Evolutionary conservation across 2,329 filamentous ascomycete species (phyloP).

Genomic region (Fusarium sulawesiense): DNA sequence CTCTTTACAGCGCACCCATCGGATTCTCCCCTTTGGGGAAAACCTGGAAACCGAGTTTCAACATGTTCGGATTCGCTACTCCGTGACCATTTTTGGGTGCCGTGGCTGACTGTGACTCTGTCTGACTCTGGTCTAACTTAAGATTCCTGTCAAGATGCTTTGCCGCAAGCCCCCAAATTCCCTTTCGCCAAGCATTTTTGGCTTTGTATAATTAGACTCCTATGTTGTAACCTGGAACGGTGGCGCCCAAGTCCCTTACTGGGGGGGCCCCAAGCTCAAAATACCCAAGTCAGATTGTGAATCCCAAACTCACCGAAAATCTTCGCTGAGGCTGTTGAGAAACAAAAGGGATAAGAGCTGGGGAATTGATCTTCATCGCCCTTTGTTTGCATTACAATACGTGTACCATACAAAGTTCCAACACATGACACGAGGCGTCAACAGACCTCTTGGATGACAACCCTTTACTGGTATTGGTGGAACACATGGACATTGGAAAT

Average conservation of each 20-base stretch:
- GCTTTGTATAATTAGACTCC: constrained; percentile 9
- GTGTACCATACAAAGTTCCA: constrained; percentile 16
- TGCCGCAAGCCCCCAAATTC: constrained; percentile 15
- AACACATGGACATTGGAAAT: constrained; percentile 15
- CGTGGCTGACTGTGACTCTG: background rate
- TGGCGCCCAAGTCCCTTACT: constrained; percentile 38
- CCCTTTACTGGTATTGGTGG: constrained; percentile 12
- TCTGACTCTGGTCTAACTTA: background rate
- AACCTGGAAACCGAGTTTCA: constrained; percentile 25
- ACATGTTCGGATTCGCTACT: constrained; percentile 33
- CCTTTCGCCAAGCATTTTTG: constrained; percentile 25
- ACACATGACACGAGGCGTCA: constrained; percentile 37
- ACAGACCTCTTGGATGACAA: constrained; percentile 16
- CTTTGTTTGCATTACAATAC: constrained; percentile 2
- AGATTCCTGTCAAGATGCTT: constrained; percentile 13
- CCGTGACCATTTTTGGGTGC: constrained; percentile 19
- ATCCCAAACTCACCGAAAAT: constrained; percentile 43
- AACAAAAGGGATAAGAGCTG: constrained; percentile 15
- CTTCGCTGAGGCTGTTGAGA: constrained; percentile 24
- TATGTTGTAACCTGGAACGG: constrained; percentile 31
- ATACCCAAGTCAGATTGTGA: background rate
- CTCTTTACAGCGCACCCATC: constrained; percentile 34
- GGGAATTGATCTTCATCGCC: constrained; percentile 29
- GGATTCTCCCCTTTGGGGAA: constrained; percentile 26
- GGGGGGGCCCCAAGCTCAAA: constrained; percentile 2